Base-by-base conservation (phyloP, 768 basidiomycete genomes). In the Neoboletus subvelutipes region DNA sequence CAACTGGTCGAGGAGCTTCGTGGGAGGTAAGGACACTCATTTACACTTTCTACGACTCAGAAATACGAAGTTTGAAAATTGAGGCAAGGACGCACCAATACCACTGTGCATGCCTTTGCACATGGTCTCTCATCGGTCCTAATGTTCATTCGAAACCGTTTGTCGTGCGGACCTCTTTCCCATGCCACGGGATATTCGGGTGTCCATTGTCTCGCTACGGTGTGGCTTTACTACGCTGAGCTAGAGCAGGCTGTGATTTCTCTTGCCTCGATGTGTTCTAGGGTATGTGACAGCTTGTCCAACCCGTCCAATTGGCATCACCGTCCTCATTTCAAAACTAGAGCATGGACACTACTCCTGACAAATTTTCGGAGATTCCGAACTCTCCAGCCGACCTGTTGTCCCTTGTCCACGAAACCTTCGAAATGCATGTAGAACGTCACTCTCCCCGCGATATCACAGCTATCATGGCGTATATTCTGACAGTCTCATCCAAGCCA, bases 401-500 rank as follows among this genome's bases (percentile, higher is more conserved):
- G 18, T 84, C 86, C 10, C 74, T 72, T 31, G 76, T 92, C 55
- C 90, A 90, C 66, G 64, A 77, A 10, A 78, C 80, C 43, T 74
- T 92, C 5, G 69, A 80, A 39, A 63, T 57, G 1, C 84, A 87
- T 55, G 60, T 88, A 24, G 81, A 83, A 45, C 76, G 75, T 2
- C 79, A 78, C 46, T 84, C 90, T 2, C 68, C 78, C 0, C 72
- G 66, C 4, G 62, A 66, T 17, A 73, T 87, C 53, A 76, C 69
- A 20, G 84, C 86, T 2, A 75, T 80, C 10, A 72, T 89, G 42
- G 88, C 90, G 0, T 88, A 82, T 60, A 78, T 91, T n/a, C 73
- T 93, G 39, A 83, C 86, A 0, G 73, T 74, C 37, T 76, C 84
- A 1, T 91, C 89, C 0, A 77, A 75, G 24, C 83, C 83, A 52